Evolutionary conservation across 2,329 filamentous ascomycete genomes (phyloP), one percentile per base, ranked within the genome.

Genomic region (Xylaria sp.): DNA sequence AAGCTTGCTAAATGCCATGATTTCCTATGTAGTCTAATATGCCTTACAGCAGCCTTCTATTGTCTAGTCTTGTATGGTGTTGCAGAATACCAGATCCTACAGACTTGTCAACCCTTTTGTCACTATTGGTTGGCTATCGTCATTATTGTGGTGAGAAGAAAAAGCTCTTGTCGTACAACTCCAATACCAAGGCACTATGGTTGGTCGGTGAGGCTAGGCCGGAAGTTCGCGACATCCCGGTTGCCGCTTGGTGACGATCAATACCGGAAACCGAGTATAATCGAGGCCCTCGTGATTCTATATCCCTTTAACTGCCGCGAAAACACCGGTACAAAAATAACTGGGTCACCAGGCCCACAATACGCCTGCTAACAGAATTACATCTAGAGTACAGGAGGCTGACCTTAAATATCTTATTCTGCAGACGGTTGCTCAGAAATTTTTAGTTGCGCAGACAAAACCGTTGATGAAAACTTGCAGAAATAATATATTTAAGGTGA

Each of bases 111-210:
- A 6, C 8, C 31, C 28, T 15, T 25, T 6, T n/a, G 10, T 44
- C n/a, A 39, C 10, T 44, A 25, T 18, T 57, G n/a, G 55, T 23
- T 44, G 20, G 20, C 10, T 39, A n/a, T 28, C 15, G 5, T 58
- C 39, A 31, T 28, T 15, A 31, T n/a, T 46, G 55, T 18, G 44
- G 44, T 44, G 23, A 44, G 37, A 51, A 58, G 13, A 20, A 31
- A 23, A 31, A 39, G 8, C 37, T 48, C 10, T 52, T 54, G 55
- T 64, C 8, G 37, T 55, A 64, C 65, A 41, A 55, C 65, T 39
- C 54, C 60, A 48, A 54, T 63, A 52, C 55, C 50, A 51, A 52
- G 34, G 31, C 9, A 31, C 6, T 20, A 52, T 51, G 20, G 31
- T 34, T 64, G 44, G 23, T 23, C 54, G 41, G 10, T 13, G 25